Evolutionary conservation across 768 basidiomycete genomes (phyloP).

Genomic region (Tricholoma terreum): DNA sequence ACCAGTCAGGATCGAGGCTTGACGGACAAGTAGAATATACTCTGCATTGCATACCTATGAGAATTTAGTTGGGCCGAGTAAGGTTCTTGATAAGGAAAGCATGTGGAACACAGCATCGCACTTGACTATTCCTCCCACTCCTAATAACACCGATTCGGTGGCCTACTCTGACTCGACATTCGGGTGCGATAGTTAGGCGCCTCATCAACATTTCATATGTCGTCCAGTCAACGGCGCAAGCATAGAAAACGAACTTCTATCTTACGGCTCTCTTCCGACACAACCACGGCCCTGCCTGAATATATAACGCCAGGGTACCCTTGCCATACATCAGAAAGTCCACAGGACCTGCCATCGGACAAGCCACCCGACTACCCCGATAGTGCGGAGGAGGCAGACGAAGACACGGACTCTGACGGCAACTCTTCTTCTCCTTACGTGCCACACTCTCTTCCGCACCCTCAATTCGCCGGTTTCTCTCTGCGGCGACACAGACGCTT

Average conservation of each 20-base stretch:
- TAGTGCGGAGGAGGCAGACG: slow-evolving; percentile 75
- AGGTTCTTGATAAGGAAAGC: slow-evolving; percentile 2
- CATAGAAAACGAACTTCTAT: slow-evolving; percentile 53
- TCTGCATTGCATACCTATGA: too few relatives aligned
- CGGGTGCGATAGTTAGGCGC: slow-evolving; percentile 18
- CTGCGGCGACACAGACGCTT: slow-evolving; percentile 33
- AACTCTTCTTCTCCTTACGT: slow-evolving; percentile 22
- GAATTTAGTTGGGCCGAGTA: slow-evolving; percentile 3
- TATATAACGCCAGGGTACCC: slow-evolving; percentile 48
- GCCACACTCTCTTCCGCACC: slow-evolving; percentile 26
- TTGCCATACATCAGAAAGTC: background rate
- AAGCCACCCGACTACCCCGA: slow-evolving; percentile 74
- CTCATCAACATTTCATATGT: slow-evolving; percentile 2
- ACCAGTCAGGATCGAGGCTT: slow-evolving; percentile 8
- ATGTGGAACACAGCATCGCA: slow-evolving; percentile 16
- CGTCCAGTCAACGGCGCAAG: slow-evolving; percentile 5
- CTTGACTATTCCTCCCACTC: slow-evolving; percentile 18
- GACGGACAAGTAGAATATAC: background rate
- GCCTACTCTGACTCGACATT: slow-evolving; percentile 11
- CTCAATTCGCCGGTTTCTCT: slow-evolving; percentile 26
- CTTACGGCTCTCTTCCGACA: slow-evolving; percentile 62
- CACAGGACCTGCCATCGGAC: slow-evolving; percentile 40
- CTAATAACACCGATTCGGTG: background rate
- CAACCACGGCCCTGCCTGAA: slow-evolving; percentile 60
- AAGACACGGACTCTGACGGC: slow-evolving; percentile 52